phyloP scores from a whole-genome alignment of 1,284 basidiomycete genomes.

The Xerocomus minutiporus region DNA sequence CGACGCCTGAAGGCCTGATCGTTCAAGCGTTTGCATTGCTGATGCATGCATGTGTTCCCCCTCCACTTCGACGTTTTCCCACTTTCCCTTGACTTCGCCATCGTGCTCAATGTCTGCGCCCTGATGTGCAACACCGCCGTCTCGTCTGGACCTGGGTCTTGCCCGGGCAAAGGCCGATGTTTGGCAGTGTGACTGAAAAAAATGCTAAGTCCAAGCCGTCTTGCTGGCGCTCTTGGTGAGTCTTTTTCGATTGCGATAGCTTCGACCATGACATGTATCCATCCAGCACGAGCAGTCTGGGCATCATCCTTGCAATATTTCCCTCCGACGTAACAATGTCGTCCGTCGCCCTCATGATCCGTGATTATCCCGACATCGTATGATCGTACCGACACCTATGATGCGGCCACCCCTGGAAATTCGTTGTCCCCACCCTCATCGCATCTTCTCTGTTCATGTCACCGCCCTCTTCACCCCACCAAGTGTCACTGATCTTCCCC shows the following conservation, averaged over 20 bases:
- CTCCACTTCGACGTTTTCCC: too few species aligned
- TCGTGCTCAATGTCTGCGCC: too few species aligned
- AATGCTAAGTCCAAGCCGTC: too few species aligned
- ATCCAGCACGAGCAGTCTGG: constrained; percentile 72
- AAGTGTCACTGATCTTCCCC: constrained; percentile 27
- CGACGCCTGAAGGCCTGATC: too few species aligned
- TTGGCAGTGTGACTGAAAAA: too few species aligned
- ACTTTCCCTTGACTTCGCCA: too few species aligned
- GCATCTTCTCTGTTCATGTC: constrained; percentile 19
- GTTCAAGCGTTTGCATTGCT: too few species aligned
- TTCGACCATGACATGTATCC: constrained; percentile 1
- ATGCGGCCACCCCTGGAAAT: background rate
- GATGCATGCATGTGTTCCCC: too few species aligned
- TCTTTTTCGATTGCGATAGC: constrained; percentile 3
- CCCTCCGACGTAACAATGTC: constrained; percentile 80
- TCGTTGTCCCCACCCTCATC: constrained; percentile 18
- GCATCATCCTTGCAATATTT: constrained; percentile 83
- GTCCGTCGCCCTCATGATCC: constrained; percentile 94
- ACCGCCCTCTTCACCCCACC: constrained; percentile 17
- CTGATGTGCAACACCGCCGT: too few species aligned
- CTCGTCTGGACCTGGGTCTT: too few species aligned
- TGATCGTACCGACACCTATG: constrained; percentile 40
- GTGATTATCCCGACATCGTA: constrained; percentile 76
- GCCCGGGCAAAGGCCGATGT: too few species aligned
- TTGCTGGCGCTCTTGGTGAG: constrained; percentile 54